A percentile compares a stretch with the other conserved stretches of the same genome.
phyloP scores from a whole-genome alignment of 106 monocot species.

The Apostasia shenzhenica region DNA sequence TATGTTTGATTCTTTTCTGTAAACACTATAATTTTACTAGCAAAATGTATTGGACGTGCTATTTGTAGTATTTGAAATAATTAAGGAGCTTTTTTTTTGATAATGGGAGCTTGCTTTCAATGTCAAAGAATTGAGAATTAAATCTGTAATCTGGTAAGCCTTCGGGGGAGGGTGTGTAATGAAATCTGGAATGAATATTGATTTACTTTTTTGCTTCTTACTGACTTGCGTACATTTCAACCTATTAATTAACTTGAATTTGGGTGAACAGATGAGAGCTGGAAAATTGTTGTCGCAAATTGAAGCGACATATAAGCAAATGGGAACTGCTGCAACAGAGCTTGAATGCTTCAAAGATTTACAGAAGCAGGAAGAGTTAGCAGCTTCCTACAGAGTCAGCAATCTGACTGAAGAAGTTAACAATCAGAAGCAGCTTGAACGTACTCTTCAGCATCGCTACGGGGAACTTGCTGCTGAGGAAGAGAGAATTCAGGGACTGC shows the following conservation, averaged over 20 bases:
- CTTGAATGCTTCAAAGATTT: slow-evolving; percentile 74
- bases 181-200: too few relatives aligned
- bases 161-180: too few relatives aligned
- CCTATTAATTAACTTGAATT: slow-evolving; percentile 1
- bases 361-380: slow-evolving; percentile 71
- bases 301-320: slow-evolving; percentile 81
- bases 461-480: slow-evolving; percentile 51
- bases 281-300: slow-evolving; percentile 72
- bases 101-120: too few relatives aligned
- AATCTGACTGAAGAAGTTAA: slow-evolving; percentile 63
- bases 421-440: slow-evolving; percentile 68
- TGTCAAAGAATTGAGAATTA: too few relatives aligned
- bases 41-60: too few relatives aligned
- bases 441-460: slow-evolving; percentile 53
- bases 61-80: too few relatives aligned
- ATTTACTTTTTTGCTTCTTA: too few relatives aligned
- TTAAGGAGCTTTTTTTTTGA: too few relatives aligned
- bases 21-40: too few relatives aligned
- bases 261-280: slow-evolving; percentile 49
- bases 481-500: slow-evolving; percentile 38
- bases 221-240: too few relatives aligned
- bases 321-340: slow-evolving; percentile 77
- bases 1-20: too few relatives aligned
- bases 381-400: slow-evolving; percentile 60
- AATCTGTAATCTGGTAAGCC: too few relatives aligned